A percentile compares a stretch with the other conserved stretches of the same genome.
Conservation (phyloP, 768 basidiomycete genomes). For the Tylopilus subfusipes region DNA sequence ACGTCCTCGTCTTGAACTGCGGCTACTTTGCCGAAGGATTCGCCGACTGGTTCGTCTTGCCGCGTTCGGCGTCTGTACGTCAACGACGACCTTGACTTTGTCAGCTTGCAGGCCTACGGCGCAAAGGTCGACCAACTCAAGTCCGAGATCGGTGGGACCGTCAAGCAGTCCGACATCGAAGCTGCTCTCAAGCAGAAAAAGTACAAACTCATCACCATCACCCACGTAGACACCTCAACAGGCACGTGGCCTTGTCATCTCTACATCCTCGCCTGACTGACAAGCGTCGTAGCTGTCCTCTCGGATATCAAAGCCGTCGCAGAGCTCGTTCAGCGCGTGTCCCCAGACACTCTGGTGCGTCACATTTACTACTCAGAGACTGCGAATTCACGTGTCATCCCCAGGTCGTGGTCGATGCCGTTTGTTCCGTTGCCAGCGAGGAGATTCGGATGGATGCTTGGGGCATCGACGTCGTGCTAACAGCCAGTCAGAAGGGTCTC, state of each 20-base stretch:
- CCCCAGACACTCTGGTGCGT: slow-evolving; percentile 78
- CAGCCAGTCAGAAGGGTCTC: slow-evolving; percentile 89
- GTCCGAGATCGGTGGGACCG: slow-evolving; percentile 78
- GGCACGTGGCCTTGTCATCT: slow-evolving; percentile 33
- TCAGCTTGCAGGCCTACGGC: slow-evolving; percentile 81
- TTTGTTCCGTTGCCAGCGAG: slow-evolving; percentile 94
- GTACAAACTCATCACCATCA: slow-evolving; percentile 89
- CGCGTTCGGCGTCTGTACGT: neutral
- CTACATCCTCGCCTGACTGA: neutral
- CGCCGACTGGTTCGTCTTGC: slow-evolving; percentile 63
- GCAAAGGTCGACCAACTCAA: slow-evolving; percentile 81
- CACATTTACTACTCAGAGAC: neutral
- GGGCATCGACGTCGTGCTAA: slow-evolving; percentile 85
- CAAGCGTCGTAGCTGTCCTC: slow-evolving; percentile 59
- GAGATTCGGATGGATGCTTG: slow-evolving; percentile 94
- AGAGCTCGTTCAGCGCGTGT: slow-evolving; percentile 65
- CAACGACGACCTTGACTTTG: neutral
- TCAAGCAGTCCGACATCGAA: slow-evolving; percentile 57
- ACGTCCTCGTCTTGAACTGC: slow-evolving; percentile 78
- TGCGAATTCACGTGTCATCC: neutral
- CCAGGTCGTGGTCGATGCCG: slow-evolving; percentile 83
- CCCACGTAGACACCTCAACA: slow-evolving; percentile 93
- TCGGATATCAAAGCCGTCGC: slow-evolving; percentile 78
- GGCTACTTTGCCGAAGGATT: slow-evolving; percentile 96
- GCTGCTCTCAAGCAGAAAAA: slow-evolving; percentile 69